Evolutionary conservation across 169 alveolate genomes (phyloP), one percentile per base, ranked within the genome.

Genomic region (Plasmodium vinckei): DNA sequence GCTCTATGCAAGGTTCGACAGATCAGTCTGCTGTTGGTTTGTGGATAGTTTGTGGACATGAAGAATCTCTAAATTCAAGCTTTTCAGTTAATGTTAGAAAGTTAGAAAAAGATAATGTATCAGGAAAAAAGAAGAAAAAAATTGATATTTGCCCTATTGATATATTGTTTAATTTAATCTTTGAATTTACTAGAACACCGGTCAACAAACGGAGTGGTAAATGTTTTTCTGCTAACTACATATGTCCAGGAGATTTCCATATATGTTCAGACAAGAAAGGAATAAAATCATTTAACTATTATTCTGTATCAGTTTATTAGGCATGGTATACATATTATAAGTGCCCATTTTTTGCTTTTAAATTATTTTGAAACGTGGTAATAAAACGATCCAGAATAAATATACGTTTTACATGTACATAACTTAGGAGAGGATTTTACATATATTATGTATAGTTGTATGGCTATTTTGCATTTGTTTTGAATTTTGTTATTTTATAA

Each of bases 21-120:
- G 86, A 82, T n/a, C 72, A 82, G 21, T 82, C 82, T 0, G 82
- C 82, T 15, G 84, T 82, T 25, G 90, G 90, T 27, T 47, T 65
- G 39, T 82, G 90, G 90, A 61, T 82, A 6, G 90, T 82, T 4
- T 82, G 90, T 57, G 90, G 86, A n/a, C 90, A 82, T 60, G 90
- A 82, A 47, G 90, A 82, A 71, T 82, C 82, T 3, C 21, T 21
- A 5, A 82, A 82, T 82, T 82, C 90, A 1, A 82, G 67, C 0
- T 82, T 82, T 56, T 68, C 90, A 4, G 73, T 77, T 2, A 21
- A 77, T 23, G 59, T 77, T 21, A n/a, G 77, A 25, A 77, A 77
- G 49, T 49, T 77, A 59, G 73, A n/a, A 2, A n/a, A 77, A 15
- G 88, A 77, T 42, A 77, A 77, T 54, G 75, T 77, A 15, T 77